A percentile compares a stretch with the other conserved stretches of the same genome.
phyloP scores from a whole-genome alignment of 192 early-diverging fungal species.

The Coemansia erecta region DNA sequence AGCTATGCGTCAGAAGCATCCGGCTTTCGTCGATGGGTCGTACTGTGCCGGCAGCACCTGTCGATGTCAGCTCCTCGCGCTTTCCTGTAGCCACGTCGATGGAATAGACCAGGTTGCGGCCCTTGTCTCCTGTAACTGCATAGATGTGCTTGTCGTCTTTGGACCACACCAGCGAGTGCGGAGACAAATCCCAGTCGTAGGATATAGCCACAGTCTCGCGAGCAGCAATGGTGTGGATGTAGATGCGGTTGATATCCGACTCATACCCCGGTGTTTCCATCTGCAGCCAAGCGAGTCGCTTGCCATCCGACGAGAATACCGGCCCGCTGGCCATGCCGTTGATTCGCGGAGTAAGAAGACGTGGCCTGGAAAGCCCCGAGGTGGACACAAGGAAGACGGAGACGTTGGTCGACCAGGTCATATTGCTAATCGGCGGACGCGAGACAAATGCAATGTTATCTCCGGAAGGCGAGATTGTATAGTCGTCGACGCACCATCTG shows the following conservation, averaged over 20 bases:
- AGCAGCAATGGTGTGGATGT: constrained; percentile 54
- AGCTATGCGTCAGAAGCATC: constrained; percentile 39
- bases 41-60: constrained; percentile 13
- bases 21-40: constrained; percentile 36
- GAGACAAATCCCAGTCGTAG: constrained; percentile 60
- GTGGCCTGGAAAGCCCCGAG: constrained; percentile 28
- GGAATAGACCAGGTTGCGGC: constrained; percentile 15
- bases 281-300: constrained; percentile 65
- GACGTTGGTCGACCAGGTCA: constrained; percentile 70
- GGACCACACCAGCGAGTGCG: constrained; percentile 40
- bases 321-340: constrained; percentile 59
- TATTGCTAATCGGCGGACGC: constrained; percentile 52
- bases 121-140: constrained; percentile 14
- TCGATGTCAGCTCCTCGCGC: constrained; percentile 20
- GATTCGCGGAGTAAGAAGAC: constrained; percentile 49
- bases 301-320: constrained; percentile 61
- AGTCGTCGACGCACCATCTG: constrained; percentile 54
- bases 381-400: constrained; percentile 64
- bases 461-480: constrained; percentile 62
- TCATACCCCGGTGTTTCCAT: constrained; percentile 70
- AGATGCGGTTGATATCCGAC: constrained; percentile 59
- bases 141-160: constrained; percentile 18
- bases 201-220: constrained; percentile 48
- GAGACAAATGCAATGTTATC: constrained; percentile 62
- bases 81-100: constrained; percentile 15